Conservation (phyloP, 1,284 basidiomycete genomes). For the Cryptococcus sp. region DNA sequence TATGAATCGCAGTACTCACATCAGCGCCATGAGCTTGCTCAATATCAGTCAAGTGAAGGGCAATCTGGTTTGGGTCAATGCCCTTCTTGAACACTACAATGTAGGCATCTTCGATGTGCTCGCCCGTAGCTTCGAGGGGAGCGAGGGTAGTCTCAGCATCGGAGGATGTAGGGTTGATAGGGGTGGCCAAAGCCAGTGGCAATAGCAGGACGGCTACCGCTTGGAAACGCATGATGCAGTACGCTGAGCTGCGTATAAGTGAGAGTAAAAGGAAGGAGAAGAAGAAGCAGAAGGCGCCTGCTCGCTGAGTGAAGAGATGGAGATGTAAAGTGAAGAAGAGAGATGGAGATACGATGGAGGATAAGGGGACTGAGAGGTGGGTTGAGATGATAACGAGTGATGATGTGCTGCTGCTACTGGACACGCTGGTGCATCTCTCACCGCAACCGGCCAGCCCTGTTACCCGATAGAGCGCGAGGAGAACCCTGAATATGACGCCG, state of each 20-base stretch:
- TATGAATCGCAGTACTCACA: constrained; percentile 58
- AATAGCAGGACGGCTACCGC: constrained; percentile 35
- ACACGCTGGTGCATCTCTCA: neutral
- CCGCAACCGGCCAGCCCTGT: too few relatives aligned
- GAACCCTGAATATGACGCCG: too few relatives aligned
- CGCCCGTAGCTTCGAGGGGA: constrained; percentile 55
- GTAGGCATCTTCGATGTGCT: constrained; percentile 81
- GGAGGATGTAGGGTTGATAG: constrained; percentile 24
- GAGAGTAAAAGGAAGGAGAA: neutral
- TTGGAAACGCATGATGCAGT: constrained; percentile 36
- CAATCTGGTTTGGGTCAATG: constrained; percentile 60
- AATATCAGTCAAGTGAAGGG: constrained; percentile 64
- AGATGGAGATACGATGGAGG: neutral
- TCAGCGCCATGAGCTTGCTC: constrained; percentile 34
- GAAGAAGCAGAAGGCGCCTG: neutral
- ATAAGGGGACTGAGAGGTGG: neutral
- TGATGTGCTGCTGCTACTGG: constrained; percentile 1
- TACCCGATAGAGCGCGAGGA: too few relatives aligned
- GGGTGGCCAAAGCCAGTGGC: constrained; percentile 48
- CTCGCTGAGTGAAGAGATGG: neutral
- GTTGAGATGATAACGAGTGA: constrained; percentile 2
- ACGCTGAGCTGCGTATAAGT: neutral
- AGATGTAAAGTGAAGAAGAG: constrained; percentile 1
- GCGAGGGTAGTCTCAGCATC: constrained; percentile 30
- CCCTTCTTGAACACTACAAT: constrained; percentile 83